A percentile compares a stretch with the other conserved stretches of the same genome.
These are phyloP conservation scores for Conoideocrella luteorostrata DNA, from an alignment of 2,329 filamentous ascomycete genomes.

Conservation along the genomic window DNA sequence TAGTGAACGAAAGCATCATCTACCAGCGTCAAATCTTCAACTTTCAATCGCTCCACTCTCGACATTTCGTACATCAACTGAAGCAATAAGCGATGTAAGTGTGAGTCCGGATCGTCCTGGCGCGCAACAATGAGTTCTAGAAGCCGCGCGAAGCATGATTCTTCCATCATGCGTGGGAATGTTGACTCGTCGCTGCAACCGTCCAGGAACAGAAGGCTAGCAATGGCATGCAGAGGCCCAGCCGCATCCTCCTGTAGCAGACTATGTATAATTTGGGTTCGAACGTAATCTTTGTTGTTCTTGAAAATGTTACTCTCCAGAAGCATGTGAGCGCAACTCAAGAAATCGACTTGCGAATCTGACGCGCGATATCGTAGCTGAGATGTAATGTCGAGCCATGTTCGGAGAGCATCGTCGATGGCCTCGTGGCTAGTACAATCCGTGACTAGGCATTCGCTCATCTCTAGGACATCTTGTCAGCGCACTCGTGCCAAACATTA, in stretches of 20 bases:
- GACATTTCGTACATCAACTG: conserved; percentile 96
- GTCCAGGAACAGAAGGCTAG: conserved; percentile 80
- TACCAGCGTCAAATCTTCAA: conserved; percentile 69
- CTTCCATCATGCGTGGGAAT: conserved; percentile 81
- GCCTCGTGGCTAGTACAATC: conserved; percentile 46
- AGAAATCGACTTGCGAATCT: conserved; percentile 70
- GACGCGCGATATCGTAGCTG: conserved; percentile 70
- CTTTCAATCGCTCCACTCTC: conserved; percentile 73
- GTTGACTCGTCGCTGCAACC: conserved; percentile 70
- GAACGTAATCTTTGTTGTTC: conserved; percentile 75
- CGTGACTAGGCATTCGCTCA: conserved; percentile 39
- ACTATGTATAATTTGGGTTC: conserved; percentile 87
- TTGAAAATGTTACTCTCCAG: conserved; percentile 69
- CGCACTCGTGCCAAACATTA: conserved; percentile 3
- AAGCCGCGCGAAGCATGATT: conserved; percentile 76
- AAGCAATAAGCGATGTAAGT: conserved; percentile 73
- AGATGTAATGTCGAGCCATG: conserved; percentile 74
- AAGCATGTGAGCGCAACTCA: conserved; percentile 72
- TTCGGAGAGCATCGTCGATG: conserved; percentile 79
- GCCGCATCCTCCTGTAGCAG: conserved; percentile 78
- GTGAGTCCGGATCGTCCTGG: conserved; percentile 57
- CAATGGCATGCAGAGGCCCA: conserved; percentile 72
- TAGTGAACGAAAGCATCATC: conserved; percentile 77
- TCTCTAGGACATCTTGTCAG: conserved; percentile 30
- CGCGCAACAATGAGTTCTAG: conserved; percentile 71